phyloP scores from a whole-genome alignment of 73 alveolate genomes.

The Tetrahymena borealis region DNA sequence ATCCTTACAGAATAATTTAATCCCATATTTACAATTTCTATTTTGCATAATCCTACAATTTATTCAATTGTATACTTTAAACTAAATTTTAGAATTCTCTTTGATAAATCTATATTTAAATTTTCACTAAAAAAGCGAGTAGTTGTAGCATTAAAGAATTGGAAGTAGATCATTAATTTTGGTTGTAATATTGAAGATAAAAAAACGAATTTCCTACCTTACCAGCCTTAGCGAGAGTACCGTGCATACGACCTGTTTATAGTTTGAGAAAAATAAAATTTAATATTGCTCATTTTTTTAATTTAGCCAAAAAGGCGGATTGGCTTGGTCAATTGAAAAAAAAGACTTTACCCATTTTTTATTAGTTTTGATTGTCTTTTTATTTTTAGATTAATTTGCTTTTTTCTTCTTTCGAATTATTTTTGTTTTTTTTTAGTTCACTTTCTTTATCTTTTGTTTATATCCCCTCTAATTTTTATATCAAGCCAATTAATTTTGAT shows the following conservation, averaged over 20 bases:
- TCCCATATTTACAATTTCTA: too few relatives aligned
- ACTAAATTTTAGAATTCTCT: too few relatives aligned
- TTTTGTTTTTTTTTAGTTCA: neutral
- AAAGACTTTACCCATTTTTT: neutral
- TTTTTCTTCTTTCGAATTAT: neutral
- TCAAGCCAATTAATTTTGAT: slow-evolving; percentile 1
- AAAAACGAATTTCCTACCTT: slow-evolving; percentile 1
- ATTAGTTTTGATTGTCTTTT: neutral
- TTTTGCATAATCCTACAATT: too few relatives aligned
- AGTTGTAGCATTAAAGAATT: too few relatives aligned
- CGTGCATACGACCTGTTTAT: slow-evolving; percentile 42
- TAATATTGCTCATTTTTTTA: slow-evolving; percentile 11
- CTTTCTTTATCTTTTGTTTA: neutral
- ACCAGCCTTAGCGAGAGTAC: slow-evolving; percentile 48
- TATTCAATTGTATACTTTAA: too few relatives aligned
- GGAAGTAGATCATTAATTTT: too few relatives aligned
- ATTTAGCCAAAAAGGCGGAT: neutral
- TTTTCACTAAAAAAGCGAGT: too few relatives aligned
- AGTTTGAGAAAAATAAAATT: slow-evolving; percentile 12
- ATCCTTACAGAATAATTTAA: too few relatives aligned
- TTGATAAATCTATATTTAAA: too few relatives aligned
- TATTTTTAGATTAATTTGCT: neutral
- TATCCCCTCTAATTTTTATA: slow-evolving; percentile 1
- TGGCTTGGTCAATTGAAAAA: neutral
- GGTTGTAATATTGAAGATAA: too few relatives aligned